phyloP scores from a whole-genome alignment of 129 eudicot species.

The Heracleum sosnowskyi region DNA sequence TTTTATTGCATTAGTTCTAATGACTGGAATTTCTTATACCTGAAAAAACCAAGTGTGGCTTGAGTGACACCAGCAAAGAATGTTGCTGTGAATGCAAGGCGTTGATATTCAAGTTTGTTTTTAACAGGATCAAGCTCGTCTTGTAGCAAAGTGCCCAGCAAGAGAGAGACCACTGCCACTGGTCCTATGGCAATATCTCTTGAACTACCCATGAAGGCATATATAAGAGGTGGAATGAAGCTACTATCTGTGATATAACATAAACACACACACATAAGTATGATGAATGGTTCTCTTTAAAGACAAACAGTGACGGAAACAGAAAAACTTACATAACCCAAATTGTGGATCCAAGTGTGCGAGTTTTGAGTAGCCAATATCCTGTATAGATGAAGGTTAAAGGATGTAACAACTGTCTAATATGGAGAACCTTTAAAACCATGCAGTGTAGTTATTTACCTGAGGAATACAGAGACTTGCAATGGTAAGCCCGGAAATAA shows the following conservation, averaged over 20 bases:
- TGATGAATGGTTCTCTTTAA: neutral
- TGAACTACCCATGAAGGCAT: constrained; percentile 83
- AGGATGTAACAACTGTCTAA: neutral
- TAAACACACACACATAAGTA: neutral
- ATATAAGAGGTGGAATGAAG: constrained; percentile 72
- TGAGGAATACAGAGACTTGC: constrained; percentile 86
- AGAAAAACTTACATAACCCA: constrained; percentile 48
- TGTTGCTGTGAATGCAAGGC: constrained; percentile 80
- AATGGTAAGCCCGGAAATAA: constrained; percentile 73
- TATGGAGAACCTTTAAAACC: neutral
- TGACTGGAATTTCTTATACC: constrained; percentile 21
- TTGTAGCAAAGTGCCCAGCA: constrained; percentile 56
- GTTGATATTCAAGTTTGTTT: constrained; percentile 38
- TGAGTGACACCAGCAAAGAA: constrained; percentile 84
- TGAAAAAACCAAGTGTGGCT: constrained; percentile 51
- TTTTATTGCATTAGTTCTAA: neutral
- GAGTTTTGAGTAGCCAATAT: constrained; percentile 68
- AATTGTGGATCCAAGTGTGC: constrained; percentile 44
- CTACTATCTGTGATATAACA: constrained; percentile 43
- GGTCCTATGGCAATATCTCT: constrained; percentile 88
- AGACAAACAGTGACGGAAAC: neutral
- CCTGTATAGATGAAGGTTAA: constrained; percentile 29
- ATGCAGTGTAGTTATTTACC: constrained; percentile 26
- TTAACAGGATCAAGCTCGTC: constrained; percentile 44
- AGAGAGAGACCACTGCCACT: constrained; percentile 68